phyloP scores from a whole-genome alignment of 257 asterid genomes.

The Scutellaria baicalensis region DNA sequence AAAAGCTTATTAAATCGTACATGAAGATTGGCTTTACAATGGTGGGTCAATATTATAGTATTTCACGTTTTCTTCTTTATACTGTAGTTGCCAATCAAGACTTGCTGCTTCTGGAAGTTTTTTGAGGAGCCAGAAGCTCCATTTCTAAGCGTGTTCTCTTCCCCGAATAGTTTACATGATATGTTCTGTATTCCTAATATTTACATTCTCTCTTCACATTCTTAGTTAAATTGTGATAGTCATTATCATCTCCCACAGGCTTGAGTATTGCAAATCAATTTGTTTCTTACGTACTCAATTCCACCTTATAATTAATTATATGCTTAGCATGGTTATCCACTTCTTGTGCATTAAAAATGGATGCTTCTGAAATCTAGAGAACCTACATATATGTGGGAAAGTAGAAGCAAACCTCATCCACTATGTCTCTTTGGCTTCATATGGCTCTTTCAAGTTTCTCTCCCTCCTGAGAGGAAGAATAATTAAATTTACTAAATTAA shows the following conservation, averaged over 20 bases:
- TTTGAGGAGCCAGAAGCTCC: background rate
- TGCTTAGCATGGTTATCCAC: background rate
- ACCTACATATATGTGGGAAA: background rate
- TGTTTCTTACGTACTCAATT: background rate
- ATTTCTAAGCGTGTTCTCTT: background rate
- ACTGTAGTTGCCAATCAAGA: background rate
- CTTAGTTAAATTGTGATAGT: background rate
- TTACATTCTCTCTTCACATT: background rate
- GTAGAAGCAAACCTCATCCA: background rate
- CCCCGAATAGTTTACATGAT: background rate
- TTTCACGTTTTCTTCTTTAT: background rate
- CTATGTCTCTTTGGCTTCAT: background rate
- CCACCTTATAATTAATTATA: background rate
- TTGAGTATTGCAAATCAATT: background rate
- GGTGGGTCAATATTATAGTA: background rate
- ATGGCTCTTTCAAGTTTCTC: background rate
- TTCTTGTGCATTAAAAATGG: background rate
- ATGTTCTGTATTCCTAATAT: background rate
- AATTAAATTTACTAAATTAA: background rate
- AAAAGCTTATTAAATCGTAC: background rate
- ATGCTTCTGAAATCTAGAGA: conserved; percentile 2
- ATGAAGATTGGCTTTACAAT: background rate
- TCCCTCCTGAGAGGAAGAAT: background rate
- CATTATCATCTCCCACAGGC: background rate
- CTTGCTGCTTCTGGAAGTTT: background rate